Base-by-base conservation (phyloP, 208 protist genomes). In the Leishmania major region DNA sequence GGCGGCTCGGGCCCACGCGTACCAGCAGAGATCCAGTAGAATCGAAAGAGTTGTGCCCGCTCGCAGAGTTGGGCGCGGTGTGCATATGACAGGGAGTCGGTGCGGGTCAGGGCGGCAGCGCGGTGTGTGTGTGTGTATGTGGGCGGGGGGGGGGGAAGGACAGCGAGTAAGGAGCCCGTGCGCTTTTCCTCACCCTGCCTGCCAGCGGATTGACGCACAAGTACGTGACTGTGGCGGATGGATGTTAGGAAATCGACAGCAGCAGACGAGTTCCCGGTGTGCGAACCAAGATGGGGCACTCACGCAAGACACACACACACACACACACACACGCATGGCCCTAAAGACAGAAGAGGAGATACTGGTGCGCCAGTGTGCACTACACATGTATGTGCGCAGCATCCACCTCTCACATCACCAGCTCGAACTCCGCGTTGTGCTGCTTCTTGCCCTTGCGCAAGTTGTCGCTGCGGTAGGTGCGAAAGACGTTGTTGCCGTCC, bases 371-470 rank as follows among this genome's bases (percentile, higher is more conserved):
- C 47, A 53, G 43, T 19, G 31, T 1, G 17, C 40, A 49, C 35
- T 25, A 51, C 28, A 72, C 17, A 17, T 62, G 2, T 40, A 28
- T 77, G 51, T 40, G 73, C 62, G 35, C 53, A 51, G 35, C 2
- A 77, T 55, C n/a, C 64, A 15, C 43, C 47, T 3, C 19, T 67
- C 70, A 86, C 66, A 88, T 81, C 25, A 85, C 66, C 37, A 81
- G 19, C 31, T 82, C 82, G 75, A 79, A 86, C 71, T 87, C 80
- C 2, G 78, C 79, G 75, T 87, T 89, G 73, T 82, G 79, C 57
- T 89, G 79, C 75, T 85, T 88, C 67, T 88, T 81, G 59, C 87
- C 90, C 15, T 87, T 84, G 49, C 73, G 72, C 69, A 91, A 60
- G 75, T 80, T 88, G 70, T 84, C 84, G 35, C 88, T 85, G 57